These are phyloP conservation scores for Paramecium pentaurelia DNA, from an alignment of 73 alveolate species.

Conservation along the genomic window DNA sequence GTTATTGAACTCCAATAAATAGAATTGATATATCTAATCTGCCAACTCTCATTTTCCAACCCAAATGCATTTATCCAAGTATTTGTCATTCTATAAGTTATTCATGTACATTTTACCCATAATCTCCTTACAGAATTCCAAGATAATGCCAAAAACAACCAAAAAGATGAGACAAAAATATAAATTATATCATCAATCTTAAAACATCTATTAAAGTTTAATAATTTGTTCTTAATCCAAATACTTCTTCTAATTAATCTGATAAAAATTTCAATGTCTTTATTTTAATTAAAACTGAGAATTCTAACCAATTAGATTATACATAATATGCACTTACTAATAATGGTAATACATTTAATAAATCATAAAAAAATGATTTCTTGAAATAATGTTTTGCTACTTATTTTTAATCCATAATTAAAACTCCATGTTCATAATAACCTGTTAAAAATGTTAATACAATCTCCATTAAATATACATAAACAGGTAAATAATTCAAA, in stretches of 20 bases:
- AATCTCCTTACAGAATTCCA: not conserved
- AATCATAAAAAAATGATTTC: not conserved
- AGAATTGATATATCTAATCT: not conserved
- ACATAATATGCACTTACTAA: not conserved
- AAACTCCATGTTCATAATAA: slow-evolving; percentile 38
- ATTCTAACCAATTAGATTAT: not conserved
- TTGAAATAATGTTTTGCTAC: not conserved
- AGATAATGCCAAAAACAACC: slow-evolving; percentile 50
- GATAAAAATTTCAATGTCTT: not conserved
- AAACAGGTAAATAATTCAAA: not conserved
- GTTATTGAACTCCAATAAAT: slow-evolving; percentile 57
- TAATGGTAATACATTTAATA: not conserved
- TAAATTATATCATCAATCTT: slow-evolving; percentile 14
- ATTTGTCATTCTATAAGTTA: not conserved
- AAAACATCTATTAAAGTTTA: slow-evolving; percentile 13
- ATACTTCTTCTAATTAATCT: slow-evolving; percentile 6
- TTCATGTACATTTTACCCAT: slow-evolving; percentile 1
- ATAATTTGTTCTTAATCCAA: not conserved
- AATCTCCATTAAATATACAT: not conserved
- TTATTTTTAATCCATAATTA: not conserved
- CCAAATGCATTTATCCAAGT: not conserved
- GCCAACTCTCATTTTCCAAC: not conserved
- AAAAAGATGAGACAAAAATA: slow-evolving; percentile 13
- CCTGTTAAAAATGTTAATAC: not conserved
- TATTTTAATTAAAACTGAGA: not conserved